Evolutionary conservation across 140 eudicot species (phyloP).

Genomic region (Stevia rebaudiana): DNA sequence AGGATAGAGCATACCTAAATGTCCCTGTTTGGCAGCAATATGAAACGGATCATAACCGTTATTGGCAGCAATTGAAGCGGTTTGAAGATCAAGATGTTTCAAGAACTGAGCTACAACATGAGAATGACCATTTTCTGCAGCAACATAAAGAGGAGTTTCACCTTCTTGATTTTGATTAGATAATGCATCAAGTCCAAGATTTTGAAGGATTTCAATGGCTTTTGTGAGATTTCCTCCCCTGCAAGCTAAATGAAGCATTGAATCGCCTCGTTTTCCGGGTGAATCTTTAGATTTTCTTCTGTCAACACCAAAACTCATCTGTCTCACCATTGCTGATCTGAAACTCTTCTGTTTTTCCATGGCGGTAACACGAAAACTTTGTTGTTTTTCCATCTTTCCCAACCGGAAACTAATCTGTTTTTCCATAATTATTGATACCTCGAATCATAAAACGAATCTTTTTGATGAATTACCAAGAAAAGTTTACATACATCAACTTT

Average conservation of each 20-base stretch:
- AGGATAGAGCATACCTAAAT: constrained; percentile 46
- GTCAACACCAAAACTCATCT: constrained; percentile 76
- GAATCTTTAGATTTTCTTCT: constrained; percentile 70
- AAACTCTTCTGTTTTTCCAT: constrained; percentile 55
- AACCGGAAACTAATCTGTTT: constrained; percentile 48
- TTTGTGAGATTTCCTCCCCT: constrained; percentile 73
- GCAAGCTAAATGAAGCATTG: constrained; percentile 74
- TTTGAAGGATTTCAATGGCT: constrained; percentile 62
- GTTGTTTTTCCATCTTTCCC: constrained; percentile 46
- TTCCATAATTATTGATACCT: constrained; percentile 39
- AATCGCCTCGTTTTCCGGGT: constrained; percentile 89
- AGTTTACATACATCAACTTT: neutral
- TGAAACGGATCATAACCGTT: constrained; percentile 91
- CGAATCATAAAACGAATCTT: neutral
- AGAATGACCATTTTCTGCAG: constrained; percentile 90
- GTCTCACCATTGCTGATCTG: constrained; percentile 66
- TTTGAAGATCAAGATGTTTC: constrained; percentile 71
- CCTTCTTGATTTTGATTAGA: constrained; percentile 83
- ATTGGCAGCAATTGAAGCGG: constrained; percentile 79
- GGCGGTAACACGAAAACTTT: constrained; percentile 33
- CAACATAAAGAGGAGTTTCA: constrained; percentile 77
- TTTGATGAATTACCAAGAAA: neutral
- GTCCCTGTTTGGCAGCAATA: constrained; percentile 93
- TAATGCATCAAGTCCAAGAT: constrained; percentile 49
- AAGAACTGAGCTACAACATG: constrained; percentile 65